Evolutionary conservation across 2,329 filamentous ascomycete genomes (phyloP).

Genomic region (Colletotrichum gloeosporioides): DNA sequence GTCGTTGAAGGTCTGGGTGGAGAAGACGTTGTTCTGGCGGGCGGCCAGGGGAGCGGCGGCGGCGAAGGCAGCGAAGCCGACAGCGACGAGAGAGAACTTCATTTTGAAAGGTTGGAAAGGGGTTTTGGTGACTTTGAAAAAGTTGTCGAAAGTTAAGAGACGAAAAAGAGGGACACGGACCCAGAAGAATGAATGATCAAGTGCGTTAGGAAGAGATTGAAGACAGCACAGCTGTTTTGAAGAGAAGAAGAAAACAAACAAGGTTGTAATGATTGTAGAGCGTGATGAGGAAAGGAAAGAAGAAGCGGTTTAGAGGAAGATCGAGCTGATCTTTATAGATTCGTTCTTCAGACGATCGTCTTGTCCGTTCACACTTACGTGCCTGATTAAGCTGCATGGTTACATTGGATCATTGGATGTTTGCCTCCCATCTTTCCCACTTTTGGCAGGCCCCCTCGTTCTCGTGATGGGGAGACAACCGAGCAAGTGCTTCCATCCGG

Average conservation of each 20-base stretch:
- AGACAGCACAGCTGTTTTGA: conserved; percentile 22
- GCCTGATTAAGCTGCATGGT: background rate
- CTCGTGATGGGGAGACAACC: background rate
- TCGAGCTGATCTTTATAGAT: conserved; percentile 20
- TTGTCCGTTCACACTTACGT: background rate
- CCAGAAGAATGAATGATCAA: conserved; percentile 19
- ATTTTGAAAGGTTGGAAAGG: conserved; percentile 25
- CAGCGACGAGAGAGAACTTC: conserved; percentile 38
- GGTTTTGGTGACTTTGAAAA: background rate
- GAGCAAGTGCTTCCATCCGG: background rate
- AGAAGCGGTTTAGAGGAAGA: background rate
- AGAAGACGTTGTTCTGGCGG: conserved; percentile 33
- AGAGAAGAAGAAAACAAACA: conserved; percentile 6
- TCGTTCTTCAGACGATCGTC: conserved; percentile 1
- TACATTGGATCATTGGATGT: background rate
- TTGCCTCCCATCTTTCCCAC: background rate
- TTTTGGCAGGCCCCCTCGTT: background rate
- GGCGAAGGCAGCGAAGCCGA: conserved; percentile 30
- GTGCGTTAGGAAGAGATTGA: conserved; percentile 15
- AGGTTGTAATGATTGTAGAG: conserved; percentile 18
- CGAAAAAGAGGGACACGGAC: conserved; percentile 18
- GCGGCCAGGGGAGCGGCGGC: conserved; percentile 32
- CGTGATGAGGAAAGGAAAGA: conserved; percentile 9
- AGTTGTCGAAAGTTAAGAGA: background rate
- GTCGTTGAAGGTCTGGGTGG: conserved; percentile 42